Evolutionary conservation across 805 yeast species (phyloP).

Genomic region (Maudiozyma serrabonitensis): DNA sequence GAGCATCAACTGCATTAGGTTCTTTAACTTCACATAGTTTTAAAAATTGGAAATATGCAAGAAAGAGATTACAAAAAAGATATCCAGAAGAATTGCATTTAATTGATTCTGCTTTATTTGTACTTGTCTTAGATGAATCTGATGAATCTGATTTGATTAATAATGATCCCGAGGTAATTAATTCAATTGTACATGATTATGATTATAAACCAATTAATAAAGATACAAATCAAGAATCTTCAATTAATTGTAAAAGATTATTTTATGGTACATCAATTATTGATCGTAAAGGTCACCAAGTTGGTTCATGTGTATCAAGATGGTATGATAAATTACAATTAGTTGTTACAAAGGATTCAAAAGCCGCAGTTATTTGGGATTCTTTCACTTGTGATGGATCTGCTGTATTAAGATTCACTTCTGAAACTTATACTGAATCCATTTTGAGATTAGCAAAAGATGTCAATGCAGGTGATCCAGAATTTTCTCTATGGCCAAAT

Average conservation of each 20-base stretch:
- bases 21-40: constrained; percentile 81
- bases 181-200: background rate
- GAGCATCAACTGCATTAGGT: constrained; percentile 60
- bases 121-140: constrained; percentile 72
- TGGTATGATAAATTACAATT: constrained; percentile 91
- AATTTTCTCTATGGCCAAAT: constrained; percentile 31
- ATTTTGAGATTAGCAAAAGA: constrained; percentile 72
- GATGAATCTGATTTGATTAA: constrained; percentile 13
- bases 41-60: constrained; percentile 69
- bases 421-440: constrained; percentile 85
- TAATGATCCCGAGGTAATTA: background rate
- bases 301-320: constrained; percentile 86
- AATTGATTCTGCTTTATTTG: constrained; percentile 72
- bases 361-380: constrained; percentile 87
- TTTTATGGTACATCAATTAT: constrained; percentile 72
- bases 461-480: constrained; percentile 49
- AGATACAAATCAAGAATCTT: constrained; percentile 8
- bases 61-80: constrained; percentile 39
- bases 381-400: constrained; percentile 91
- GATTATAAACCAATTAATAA: constrained; percentile 2
- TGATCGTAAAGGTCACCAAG: constrained; percentile 68
- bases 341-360: constrained; percentile 73
- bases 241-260: constrained; percentile 44
- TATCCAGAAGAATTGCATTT: constrained; percentile 31
- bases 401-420: constrained; percentile 76